Evolutionary conservation across 2,329 filamentous ascomycete species (phyloP).

Genomic region (Blastomyces silverae): DNA sequence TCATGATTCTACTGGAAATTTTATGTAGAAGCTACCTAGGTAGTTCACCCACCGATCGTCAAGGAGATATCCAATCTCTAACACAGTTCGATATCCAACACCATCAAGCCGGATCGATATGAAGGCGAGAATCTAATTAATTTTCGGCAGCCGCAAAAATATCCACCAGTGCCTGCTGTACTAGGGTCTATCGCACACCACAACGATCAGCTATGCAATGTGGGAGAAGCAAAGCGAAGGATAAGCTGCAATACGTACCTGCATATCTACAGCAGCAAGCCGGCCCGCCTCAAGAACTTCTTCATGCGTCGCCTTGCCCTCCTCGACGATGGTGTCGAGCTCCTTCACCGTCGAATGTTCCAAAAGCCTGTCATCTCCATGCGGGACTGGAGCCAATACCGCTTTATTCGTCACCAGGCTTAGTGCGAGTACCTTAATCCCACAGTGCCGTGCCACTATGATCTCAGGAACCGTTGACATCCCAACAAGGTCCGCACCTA

Average conservation of each 20-base stretch:
- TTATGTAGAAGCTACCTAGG: not conserved
- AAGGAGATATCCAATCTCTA: not conserved
- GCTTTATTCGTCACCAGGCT: constrained; percentile 61
- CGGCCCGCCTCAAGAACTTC: constrained; percentile 58
- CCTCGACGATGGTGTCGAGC: constrained; percentile 50
- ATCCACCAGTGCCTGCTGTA: constrained; percentile 30
- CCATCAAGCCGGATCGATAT: not conserved
- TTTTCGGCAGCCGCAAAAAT: constrained; percentile 18
- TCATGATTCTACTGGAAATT: not conserved
- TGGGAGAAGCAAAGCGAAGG: not conserved
- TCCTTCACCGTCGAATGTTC: constrained; percentile 46
- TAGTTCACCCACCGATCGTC: constrained; percentile 3
- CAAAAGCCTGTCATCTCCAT: constrained; percentile 52
- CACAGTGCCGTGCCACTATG: constrained; percentile 57
- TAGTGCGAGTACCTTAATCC: constrained; percentile 57
- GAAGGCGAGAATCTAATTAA: not conserved
- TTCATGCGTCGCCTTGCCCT: constrained; percentile 57
- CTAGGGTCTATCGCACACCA: constrained; percentile 29
- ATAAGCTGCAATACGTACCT: constrained; percentile 38
- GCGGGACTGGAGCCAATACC: constrained; percentile 52
- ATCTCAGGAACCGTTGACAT: constrained; percentile 67
- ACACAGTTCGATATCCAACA: not conserved
- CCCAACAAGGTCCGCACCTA: constrained; percentile 62
- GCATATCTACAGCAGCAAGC: constrained; percentile 57
- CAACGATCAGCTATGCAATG: constrained; percentile 12